These are phyloP conservation scores for Annulohypoxylon stygium DNA, from an alignment of 495 filamentous ascomycete genomes.

Conservation along the genomic window DNA sequence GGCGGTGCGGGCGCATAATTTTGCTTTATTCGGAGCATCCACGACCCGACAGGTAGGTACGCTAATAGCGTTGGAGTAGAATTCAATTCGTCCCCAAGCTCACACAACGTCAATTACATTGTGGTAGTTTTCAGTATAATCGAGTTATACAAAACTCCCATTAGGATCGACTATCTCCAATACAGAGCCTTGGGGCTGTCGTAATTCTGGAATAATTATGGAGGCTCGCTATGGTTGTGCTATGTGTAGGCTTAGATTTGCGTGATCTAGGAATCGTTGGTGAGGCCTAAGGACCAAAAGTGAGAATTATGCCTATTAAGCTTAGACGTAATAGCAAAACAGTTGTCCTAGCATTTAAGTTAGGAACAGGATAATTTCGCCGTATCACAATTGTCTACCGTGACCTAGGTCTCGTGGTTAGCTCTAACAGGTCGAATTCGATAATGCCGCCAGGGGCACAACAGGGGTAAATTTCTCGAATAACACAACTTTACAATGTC, in stretches of 20 bases:
- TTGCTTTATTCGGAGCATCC: background rate
- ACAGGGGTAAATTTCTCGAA: conserved; percentile 22
- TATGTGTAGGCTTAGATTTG: background rate
- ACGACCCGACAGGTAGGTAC: background rate
- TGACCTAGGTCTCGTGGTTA: conserved; percentile 34
- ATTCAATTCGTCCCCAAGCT: background rate
- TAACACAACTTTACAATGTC: conserved; percentile 9
- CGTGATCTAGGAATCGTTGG: background rate
- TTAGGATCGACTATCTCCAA: background rate
- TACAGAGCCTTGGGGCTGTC: background rate
- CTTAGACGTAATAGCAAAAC: conserved; percentile 12
- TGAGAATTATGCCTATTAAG: background rate
- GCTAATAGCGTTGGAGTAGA: background rate
- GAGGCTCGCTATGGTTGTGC: background rate
- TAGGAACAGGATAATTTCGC: conserved; percentile 19
- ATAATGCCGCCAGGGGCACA: conserved; percentile 36
- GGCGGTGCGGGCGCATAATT: background rate
- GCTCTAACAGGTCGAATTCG: conserved; percentile 34
- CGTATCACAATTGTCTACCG: conserved; percentile 34
- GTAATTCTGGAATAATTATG: conserved; percentile 1
- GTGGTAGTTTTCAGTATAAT: background rate
- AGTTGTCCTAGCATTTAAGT: conserved; percentile 22
- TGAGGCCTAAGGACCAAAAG: background rate
- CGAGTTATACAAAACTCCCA: background rate
- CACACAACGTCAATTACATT: background rate